Base-by-base conservation (phyloP, 331 rosid genomes). In the Quercus tomentella region DNA sequence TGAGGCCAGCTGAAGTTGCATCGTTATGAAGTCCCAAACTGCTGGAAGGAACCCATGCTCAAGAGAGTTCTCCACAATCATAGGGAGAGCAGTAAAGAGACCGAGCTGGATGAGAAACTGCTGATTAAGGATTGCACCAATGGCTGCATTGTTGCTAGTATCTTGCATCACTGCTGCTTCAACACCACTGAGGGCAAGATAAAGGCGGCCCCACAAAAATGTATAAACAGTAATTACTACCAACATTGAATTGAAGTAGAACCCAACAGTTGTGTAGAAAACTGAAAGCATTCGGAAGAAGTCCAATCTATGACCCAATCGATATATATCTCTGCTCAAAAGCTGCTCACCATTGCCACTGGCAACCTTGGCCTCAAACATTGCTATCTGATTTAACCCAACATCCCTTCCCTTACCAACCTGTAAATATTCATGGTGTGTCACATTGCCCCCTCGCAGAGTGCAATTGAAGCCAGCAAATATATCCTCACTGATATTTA, bases 401-500 rank as follows among this genome's bases (percentile, higher is more conserved):
- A 94, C 98, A 85, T 94, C 98, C 84, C 98, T 91, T 77, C 98
- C 98, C 87, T 94, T 94, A 33, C 98, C 98, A 41, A 94, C 93
- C 88, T 94, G 98, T 75, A 92, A 89, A 77, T 94, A 94, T 85
- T 94, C 98, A 73, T 94, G 97, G 86, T 94, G 98, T 58, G 98
- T 94, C 75, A 94, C 97, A 84, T 92, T 92, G 82, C 98, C 98
- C 2, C 98, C 95, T 61, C 98, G 87, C 45, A 94, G 89, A 33
- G 97, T 94, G 86, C 98, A 94, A 76, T 92, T 94, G 91, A 92
- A 94, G 83, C 98, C 98, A 68, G 93, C 97, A 88, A 89, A 94
- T 80, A 94, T 94, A 81, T 94, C 98, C 90, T 94, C 98, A 72
- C 97, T 94, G 75, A 94, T 92, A 80, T 94, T 94, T 82, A 94